These are phyloP conservation scores for Colletotrichum sp. DNA, from an alignment of 2,329 filamentous ascomycete genomes.

Conservation along the genomic window DNA sequence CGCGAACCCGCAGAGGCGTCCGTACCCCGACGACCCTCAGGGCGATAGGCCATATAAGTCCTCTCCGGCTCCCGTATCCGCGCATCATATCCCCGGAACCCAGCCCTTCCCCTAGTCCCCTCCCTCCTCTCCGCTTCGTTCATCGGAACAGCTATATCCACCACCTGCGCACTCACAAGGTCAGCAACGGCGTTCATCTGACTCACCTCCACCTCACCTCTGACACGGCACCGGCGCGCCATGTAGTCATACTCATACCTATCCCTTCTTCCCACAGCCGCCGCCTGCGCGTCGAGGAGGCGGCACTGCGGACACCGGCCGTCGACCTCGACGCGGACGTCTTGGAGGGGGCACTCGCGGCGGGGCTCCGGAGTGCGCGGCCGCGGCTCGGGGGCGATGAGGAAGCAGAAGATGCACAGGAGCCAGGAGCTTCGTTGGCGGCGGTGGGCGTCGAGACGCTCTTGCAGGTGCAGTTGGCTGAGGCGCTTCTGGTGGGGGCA, in stretches of 20 bases:
- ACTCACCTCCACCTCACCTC: not conserved
- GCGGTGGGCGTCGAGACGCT: not conserved
- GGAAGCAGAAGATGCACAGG: not conserved
- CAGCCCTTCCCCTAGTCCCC: not conserved
- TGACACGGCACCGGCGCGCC: not conserved
- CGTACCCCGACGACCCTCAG: not conserved
- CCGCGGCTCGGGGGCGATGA: not conserved
- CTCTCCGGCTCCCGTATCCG: not conserved
- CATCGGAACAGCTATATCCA: not conserved
- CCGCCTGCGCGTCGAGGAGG: not conserved
- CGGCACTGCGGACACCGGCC: not conserved
- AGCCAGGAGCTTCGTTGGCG: not conserved
- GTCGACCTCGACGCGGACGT: not conserved
- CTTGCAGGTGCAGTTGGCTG: not conserved
- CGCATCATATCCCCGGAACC: not conserved
- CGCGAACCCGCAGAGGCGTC: not conserved
- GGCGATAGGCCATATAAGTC: not conserved
- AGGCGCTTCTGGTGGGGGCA: not conserved
- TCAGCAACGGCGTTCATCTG: not conserved
- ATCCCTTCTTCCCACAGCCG: not conserved
- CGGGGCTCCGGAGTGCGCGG: not conserved
- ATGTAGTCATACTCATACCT: not conserved
- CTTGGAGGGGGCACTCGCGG: not conserved
- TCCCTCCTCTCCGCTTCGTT: not conserved
- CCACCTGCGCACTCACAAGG: not conserved